phyloP scores from a whole-genome alignment of 2,329 filamentous ascomycete species.

The Fusarium sublunatum region DNA sequence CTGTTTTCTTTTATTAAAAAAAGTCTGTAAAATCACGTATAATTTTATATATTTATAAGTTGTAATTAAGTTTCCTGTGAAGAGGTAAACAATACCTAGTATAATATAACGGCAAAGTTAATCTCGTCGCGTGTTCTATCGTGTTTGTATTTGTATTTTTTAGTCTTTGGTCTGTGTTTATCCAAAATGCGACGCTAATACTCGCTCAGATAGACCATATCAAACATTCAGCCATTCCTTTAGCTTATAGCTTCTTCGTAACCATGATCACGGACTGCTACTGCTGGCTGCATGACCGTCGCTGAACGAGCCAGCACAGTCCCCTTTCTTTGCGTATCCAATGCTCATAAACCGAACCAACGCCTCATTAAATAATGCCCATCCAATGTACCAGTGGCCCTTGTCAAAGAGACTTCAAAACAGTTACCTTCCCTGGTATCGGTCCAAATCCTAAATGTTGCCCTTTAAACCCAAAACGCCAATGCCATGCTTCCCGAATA shows the following conservation, averaged over 20 bases:
- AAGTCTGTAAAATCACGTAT: too few species aligned
- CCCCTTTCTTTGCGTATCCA: slow-evolving; percentile 16
- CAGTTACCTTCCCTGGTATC: slow-evolving; percentile 29
- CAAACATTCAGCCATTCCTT: background rate
- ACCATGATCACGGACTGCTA: background rate
- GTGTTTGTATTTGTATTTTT: slow-evolving; percentile 15
- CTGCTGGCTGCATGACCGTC: background rate
- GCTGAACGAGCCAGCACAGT: background rate
- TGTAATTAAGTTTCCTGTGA: too few species aligned
- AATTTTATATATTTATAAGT: too few species aligned
- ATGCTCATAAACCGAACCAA: slow-evolving; percentile 26
- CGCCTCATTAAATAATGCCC: slow-evolving; percentile 35
- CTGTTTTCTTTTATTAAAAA: too few species aligned
- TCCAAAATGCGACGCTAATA: background rate
- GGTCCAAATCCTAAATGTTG: slow-evolving; percentile 27
- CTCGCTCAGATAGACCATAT: background rate
- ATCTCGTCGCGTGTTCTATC: background rate
- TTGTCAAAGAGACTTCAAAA: slow-evolving; percentile 26
- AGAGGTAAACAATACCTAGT: too few species aligned
- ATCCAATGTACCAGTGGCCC: slow-evolving; percentile 32
- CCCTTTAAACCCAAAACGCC: slow-evolving; percentile 45
- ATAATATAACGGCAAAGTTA: background rate
- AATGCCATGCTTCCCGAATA: slow-evolving; percentile 44
- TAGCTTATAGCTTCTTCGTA: background rate
- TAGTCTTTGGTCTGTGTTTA: background rate